A percentile compares a stretch with the other conserved stretches of the same genome.
Evolutionary conservation across 768 basidiomycete genomes (phyloP).

Genomic region (Russula sp.): DNA sequence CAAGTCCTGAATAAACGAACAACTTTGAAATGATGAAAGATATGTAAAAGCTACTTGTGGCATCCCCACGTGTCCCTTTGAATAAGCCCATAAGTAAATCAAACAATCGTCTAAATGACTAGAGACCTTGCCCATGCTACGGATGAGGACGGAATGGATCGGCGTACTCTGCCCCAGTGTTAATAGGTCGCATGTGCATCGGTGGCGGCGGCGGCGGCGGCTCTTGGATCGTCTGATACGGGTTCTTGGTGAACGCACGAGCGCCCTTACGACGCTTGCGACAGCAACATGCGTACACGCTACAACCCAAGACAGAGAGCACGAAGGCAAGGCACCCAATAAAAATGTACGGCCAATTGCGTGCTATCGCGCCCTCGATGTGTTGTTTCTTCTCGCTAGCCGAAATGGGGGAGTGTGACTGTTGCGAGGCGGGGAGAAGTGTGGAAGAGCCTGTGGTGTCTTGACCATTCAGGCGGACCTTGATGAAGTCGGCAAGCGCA

Average conservation of each 20-base stretch:
- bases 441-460: slow-evolving; percentile 47
- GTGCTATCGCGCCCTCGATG: slow-evolving; percentile 55
- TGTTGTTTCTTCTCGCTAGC: slow-evolving; percentile 57
- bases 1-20: not conserved
- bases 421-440: slow-evolving; percentile 52
- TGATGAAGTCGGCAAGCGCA: slow-evolving; percentile 61
- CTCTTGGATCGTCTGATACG: slow-evolving; percentile 29
- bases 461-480: slow-evolving; percentile 49
- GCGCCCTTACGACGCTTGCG: slow-evolving; percentile 21
- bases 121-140: not conserved
- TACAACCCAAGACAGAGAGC: slow-evolving; percentile 38
- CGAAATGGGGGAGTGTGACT: slow-evolving; percentile 57
- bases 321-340: slow-evolving; percentile 49
- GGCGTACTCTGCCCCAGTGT: not conserved
- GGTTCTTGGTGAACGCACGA: slow-evolving; percentile 21
- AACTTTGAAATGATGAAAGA: not conserved
- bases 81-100: not conserved
- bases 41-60: not conserved
- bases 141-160: slow-evolving; percentile 3
- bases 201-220: slow-evolving; percentile 28
- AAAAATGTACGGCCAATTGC: slow-evolving; percentile 69
- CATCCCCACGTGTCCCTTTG: not conserved
- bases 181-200: slow-evolving; percentile 26
- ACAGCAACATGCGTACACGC: slow-evolving; percentile 58
- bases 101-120: not conserved